phyloP scores from a whole-genome alignment of 1,284 basidiomycete species.

The Rhizoctonia solani region DNA sequence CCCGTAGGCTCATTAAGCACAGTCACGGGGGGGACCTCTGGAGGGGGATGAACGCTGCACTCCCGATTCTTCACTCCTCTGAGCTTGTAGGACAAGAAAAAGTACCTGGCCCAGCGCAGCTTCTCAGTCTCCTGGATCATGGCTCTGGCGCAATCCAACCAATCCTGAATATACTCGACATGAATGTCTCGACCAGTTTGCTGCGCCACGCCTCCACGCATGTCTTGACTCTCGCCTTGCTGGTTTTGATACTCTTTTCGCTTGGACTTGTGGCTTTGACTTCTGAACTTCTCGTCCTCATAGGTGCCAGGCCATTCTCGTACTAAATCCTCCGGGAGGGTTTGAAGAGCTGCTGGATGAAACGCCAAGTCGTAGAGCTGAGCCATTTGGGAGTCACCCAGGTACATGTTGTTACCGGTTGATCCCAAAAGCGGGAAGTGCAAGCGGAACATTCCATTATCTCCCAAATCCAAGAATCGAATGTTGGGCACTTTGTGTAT shows the following conservation, averaged over 20 bases:
- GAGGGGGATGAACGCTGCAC: slow-evolving; percentile 11
- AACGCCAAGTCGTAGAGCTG: not conserved
- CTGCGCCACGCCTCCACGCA: not conserved
- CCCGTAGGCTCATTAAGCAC: not conserved
- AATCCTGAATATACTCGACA: not conserved
- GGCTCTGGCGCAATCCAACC: not conserved
- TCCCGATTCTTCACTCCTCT: slow-evolving; percentile 5
- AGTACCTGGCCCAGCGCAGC: slow-evolving; percentile 17
- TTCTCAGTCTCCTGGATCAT: not conserved
- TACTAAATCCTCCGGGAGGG: not conserved
- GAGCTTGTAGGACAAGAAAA: slow-evolving; percentile 15
- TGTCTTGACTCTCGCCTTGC: not conserved
- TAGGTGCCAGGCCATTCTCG: not conserved
- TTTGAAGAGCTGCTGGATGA: not conserved
- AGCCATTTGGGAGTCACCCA: not conserved
- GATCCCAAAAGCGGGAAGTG: not conserved
- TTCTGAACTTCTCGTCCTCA: not conserved
- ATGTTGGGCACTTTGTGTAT: slow-evolving; percentile 9
- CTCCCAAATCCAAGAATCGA: slow-evolving; percentile 2
- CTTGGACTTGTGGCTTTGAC: not conserved
- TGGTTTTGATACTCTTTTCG: too few species aligned
- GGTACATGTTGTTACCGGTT: not conserved
- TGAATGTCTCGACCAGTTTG: slow-evolving; percentile 5
- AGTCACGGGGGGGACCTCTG: not conserved
- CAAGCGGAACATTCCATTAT: not conserved